Base-by-base conservation (phyloP, 208 protist species). In the Trypanosoma melophagium region DNA sequence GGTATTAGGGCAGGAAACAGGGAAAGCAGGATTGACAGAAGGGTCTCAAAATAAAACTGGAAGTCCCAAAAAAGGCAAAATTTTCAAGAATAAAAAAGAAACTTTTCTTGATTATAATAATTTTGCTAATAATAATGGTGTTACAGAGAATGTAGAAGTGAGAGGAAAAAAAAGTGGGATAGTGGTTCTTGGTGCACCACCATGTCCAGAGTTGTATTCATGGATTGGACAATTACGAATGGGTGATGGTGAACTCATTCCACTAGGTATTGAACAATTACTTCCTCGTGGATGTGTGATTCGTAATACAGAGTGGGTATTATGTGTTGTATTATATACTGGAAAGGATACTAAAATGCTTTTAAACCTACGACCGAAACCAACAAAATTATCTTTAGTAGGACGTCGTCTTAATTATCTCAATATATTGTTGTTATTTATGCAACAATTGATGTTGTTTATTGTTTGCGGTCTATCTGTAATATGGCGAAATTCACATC, bases 251-350 rank as follows among this genome's bases (percentile, higher is more conserved):
- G 68, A 81, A 62, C 69, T 76, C 25, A 68, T 93, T 47, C 60
- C 86, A 10, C 66, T 96, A 19, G 84, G 76, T 41, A 84, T 95
- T 54, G 92, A 94, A 16, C 86, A 98, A 64, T 84, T 97, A 49
- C 31, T 97, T 4, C 87, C 94, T 0, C 83, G 93, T 22, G 93
- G 93, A 10, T 94, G 85, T 64, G 67, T 89, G 0, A 66, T 98
- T 12, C 81, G 89, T 38, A 97, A 97, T 74, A 98, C 96, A 28
- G 77, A 94, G 55, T 97, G 89, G 80, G 83, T 96, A 0, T 73
- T 97, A 9, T 86, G 74, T 10, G 71, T 82, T 0, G 88, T 93
- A 1, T 60, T 97, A 10, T 98, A 97, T 75, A 93, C 91, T 0
- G 92, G 95, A 21, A 66, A 70, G 8, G 61, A 96, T 60, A 97